Conservation (phyloP, 345 rosid species). For the Excoecaria agallocha region DNA sequence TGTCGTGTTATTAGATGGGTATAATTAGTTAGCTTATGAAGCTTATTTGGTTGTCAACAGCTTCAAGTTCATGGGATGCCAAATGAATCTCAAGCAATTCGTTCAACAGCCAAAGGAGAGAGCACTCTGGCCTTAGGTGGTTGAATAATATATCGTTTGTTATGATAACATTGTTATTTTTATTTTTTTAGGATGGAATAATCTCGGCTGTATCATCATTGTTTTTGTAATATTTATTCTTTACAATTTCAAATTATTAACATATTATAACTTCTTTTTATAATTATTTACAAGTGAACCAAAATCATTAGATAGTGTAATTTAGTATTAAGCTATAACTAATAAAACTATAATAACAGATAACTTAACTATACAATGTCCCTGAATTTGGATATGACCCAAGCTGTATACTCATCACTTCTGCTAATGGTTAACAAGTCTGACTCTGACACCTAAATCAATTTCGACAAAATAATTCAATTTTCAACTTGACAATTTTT, state of each 20-base stretch:
- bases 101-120: too few species aligned
- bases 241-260: background rate
- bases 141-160: background rate
- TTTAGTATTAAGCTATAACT: too few species aligned
- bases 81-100: background rate
- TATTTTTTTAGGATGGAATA: background rate
- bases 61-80: constrained; percentile 28
- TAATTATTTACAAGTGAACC: background rate
- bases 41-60: constrained; percentile 14
- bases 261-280: background rate
- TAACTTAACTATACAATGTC: too few species aligned
- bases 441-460: too few species aligned
- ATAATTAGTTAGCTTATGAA: background rate
- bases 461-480: too few species aligned
- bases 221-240: background rate
- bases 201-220: background rate
- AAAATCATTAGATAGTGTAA: too few species aligned
- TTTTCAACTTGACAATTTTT: too few species aligned
- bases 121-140: background rate
- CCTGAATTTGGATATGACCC: too few species aligned
- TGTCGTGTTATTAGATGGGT: too few species aligned
- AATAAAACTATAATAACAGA: too few species aligned
- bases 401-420: too few species aligned
- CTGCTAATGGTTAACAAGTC: too few species aligned
- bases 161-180: background rate